Base-by-base conservation (phyloP, 2,329 filamentous ascomycete genomes). In the Trichoderma cornu-damae region DNA sequence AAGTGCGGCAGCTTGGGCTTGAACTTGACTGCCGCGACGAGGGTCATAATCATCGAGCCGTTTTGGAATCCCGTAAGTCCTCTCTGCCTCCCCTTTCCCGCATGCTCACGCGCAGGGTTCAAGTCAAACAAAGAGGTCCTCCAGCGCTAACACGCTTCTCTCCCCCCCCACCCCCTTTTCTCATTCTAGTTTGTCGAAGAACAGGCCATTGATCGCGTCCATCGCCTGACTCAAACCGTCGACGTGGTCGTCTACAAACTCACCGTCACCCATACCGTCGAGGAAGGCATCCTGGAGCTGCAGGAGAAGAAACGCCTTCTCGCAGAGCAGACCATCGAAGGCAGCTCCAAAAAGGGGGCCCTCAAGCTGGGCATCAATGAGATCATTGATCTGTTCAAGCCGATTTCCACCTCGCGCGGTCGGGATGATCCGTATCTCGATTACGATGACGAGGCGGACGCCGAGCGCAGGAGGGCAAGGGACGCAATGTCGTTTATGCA, bases 121-220 rank as follows among this genome's bases (percentile, higher is more conserved):
- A n/a, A 42, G 22, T 16, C 43, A 22, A 37, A 54, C 6, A 28
- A 9, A n/a, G n/a, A n/a, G n/a, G n/a, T n/a, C 12, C 22, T 12
- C 22, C 2, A 7, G 8, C 30, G 16, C 48, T 58, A 40, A 47
- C 14, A 30, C 28, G 2, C 28, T 2, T 30, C 28, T 6, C 5
- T 26, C 37, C 4, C 16, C 14, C 11, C 5, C 14, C 26, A 2
- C 9, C 2, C 14, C 14, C 20, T 22, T 3, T 46, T 26, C 26
- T 14, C 16, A 34, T 57, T 3, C n/a, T 64, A 89, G 82, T 99
- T 99, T 68, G 90, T 99, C 32, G 94, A 99, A 77, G 94, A 99
- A 71, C 94, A 99, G 78, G 94, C 94, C 48, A 99, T 99, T 65
- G 94, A 99, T 72, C 90, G 94, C 55, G 94, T 99, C 24, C 94